phyloP scores from a whole-genome alignment of 805 yeast genomes.

The Scheffersomyces spartinae region DNA sequence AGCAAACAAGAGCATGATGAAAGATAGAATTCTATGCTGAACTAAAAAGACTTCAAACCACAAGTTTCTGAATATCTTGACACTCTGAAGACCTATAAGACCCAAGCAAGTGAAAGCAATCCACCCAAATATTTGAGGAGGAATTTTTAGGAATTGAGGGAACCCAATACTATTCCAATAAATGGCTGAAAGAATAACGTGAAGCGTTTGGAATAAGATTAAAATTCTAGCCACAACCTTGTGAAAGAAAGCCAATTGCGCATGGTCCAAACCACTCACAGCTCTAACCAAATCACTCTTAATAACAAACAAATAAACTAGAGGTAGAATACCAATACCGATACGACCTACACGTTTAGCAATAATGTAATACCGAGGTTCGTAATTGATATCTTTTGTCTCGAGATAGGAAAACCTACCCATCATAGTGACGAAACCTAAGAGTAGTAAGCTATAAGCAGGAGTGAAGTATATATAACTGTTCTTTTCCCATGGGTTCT shows the following conservation, averaged over 20 bases:
- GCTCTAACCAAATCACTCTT: conserved; percentile 29
- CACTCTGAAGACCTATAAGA: conserved; percentile 23
- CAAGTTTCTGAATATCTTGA: conserved; percentile 21
- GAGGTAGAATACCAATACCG: conserved; percentile 28
- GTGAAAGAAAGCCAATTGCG: conserved; percentile 27
- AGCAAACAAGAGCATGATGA: conserved; percentile 30
- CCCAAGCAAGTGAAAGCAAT: conserved; percentile 29
- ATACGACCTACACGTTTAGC: conserved; percentile 32
- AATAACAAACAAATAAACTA: conserved; percentile 21
- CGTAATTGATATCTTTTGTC: conserved; percentile 28
- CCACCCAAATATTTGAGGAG: conserved; percentile 40
- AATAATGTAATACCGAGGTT: conserved; percentile 25
- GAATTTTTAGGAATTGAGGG: conserved; percentile 28
- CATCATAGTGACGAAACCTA: conserved; percentile 16
- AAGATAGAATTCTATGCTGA: conserved; percentile 30
- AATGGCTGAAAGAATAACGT: conserved; percentile 16
- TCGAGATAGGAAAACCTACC: conserved; percentile 16
- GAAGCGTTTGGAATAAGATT: conserved; percentile 24
- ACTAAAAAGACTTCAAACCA: conserved; percentile 33
- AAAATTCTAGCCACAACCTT: conserved; percentile 33
- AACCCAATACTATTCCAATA: conserved; percentile 33
- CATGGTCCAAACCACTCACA: conserved; percentile 30
- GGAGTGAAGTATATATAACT: conserved; percentile 29
- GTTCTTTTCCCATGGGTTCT: conserved; percentile 9
- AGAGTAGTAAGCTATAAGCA: conserved; percentile 18